Evolutionary conservation across 2,329 filamentous ascomycete genomes (phyloP), one percentile per base, ranked within the genome.

Genomic region (Decorospora gaudefroyi): DNA sequence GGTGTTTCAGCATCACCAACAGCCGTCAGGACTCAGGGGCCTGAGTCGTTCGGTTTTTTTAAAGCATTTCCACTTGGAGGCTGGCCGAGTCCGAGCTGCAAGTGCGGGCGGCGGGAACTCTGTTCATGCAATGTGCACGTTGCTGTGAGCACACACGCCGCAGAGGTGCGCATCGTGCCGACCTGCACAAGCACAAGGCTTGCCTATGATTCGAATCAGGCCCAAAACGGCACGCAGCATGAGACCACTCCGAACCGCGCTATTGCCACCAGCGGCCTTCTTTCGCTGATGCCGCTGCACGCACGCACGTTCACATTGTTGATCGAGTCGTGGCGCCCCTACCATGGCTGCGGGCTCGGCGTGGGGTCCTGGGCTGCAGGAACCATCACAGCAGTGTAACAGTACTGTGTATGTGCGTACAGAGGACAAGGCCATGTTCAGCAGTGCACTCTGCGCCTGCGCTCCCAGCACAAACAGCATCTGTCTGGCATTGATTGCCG

Each of bases 121-220:
- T 50, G 56, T 52, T 57, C 57, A 59, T 62, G 59, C n/a, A n/a
- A n/a, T n/a, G n/a, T n/a, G n/a, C 57, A 61, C 44, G 49, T 52
- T 56, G 41, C 45, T 56, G 52, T 40, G 46, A 52, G 49, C 51
- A 65, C 57, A 52, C 61, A 60, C 55, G 42, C 57, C 57, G 59
- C 61, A 60, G 55, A 45, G 36, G 34, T 47, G 46, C 42, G 49
- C 52, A 43, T 40, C 46, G 54, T 67, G 65, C n/a, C n/a, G n/a
- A n/a, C n/a, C n/a, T n/a, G n/a, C n/a, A n/a, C n/a, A n/a, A n/a
- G n/a, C 61, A 66, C 59, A 61, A 57, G 46, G 51, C 41, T 44
- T 44, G 35, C 35, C 26, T 51, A 41, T 60, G 61, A 66, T 47
- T 62, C 61, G 56, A 63, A 50, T 31, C 39, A 34, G 39, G 28